A percentile compares a stretch with the other conserved stretches of the same genome.
Evolutionary conservation across 208 protist species (phyloP).

Genomic region (Acanthamoeba healyi): DNA sequence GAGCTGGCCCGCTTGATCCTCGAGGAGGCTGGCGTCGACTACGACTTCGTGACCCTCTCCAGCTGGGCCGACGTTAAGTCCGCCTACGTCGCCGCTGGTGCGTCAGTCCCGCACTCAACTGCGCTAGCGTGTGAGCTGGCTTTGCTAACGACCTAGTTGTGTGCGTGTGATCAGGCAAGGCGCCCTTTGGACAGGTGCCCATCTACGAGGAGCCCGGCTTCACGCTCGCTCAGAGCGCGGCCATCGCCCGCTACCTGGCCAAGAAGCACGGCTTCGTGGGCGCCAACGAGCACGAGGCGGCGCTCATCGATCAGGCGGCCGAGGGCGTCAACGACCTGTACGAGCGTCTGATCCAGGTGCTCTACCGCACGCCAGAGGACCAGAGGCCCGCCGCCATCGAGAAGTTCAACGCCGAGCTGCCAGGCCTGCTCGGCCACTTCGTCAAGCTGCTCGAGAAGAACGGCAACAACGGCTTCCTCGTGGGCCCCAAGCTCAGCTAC

Average conservation of each 20-base stretch:
- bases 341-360: background rate
- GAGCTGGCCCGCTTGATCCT: constrained; percentile 1
- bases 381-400: background rate
- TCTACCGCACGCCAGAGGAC: background rate
- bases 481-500: constrained; percentile 48
- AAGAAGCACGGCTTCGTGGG: constrained; percentile 52
- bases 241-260: constrained; percentile 60
- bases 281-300: background rate
- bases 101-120: too few relatives aligned
- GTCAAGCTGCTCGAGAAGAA: constrained; percentile 29
- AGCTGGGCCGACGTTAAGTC: background rate
- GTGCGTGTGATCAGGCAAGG: too few relatives aligned
- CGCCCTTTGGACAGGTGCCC: constrained; percentile 24
- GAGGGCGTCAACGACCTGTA: constrained; percentile 24
- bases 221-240: constrained; percentile 5
- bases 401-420: constrained; percentile 3
- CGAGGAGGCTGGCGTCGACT: constrained; percentile 8
- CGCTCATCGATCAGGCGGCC: background rate
- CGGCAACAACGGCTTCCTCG: constrained; percentile 64
- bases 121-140: too few relatives aligned
- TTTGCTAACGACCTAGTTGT: too few relatives aligned
- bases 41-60: background rate
- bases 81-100: background rate
- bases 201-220: constrained; percentile 60
- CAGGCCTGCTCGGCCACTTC: background rate